These are phyloP conservation scores for Heliamphora exappendiculata DNA, from an alignment of 148 eudicot genomes.

Conservation along the genomic window DNA sequence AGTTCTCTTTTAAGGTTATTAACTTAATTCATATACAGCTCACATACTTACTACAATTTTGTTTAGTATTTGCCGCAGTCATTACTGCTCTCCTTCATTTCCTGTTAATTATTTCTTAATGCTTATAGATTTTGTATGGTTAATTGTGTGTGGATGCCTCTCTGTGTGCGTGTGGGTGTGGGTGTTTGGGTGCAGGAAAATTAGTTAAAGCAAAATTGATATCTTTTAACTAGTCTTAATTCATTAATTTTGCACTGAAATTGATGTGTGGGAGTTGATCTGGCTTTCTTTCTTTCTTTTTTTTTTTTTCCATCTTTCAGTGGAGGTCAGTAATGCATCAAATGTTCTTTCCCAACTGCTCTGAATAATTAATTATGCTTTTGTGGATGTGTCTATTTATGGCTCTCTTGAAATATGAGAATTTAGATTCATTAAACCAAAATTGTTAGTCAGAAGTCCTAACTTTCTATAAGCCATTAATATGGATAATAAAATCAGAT, in stretches of 20 bases:
- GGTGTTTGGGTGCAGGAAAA: background rate
- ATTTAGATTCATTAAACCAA: background rate
- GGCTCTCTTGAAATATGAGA: background rate
- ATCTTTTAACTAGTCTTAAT: background rate
- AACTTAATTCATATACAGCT: background rate
- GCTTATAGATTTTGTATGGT: background rate
- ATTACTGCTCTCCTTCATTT: background rate
- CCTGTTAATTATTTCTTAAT: background rate
- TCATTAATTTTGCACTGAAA: background rate
- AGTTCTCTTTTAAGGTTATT: background rate
- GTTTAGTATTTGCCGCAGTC: background rate
- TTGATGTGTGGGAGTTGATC: background rate
- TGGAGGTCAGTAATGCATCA: background rate
- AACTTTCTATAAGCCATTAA: conserved; percentile 9
- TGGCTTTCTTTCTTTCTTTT: too few relatives aligned
- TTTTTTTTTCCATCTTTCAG: background rate
- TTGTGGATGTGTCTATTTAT: background rate
- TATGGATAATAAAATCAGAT: conserved; percentile 4
- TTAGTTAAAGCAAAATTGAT: background rate
- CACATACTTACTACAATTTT: background rate
- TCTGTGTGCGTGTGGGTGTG: too few relatives aligned
- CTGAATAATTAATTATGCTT: background rate
- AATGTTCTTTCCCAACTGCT: background rate
- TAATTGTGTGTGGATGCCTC: background rate
- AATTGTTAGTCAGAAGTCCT: background rate